Conservation (phyloP, 345 rosid genomes). For the Rhizophora apiculata region DNA sequence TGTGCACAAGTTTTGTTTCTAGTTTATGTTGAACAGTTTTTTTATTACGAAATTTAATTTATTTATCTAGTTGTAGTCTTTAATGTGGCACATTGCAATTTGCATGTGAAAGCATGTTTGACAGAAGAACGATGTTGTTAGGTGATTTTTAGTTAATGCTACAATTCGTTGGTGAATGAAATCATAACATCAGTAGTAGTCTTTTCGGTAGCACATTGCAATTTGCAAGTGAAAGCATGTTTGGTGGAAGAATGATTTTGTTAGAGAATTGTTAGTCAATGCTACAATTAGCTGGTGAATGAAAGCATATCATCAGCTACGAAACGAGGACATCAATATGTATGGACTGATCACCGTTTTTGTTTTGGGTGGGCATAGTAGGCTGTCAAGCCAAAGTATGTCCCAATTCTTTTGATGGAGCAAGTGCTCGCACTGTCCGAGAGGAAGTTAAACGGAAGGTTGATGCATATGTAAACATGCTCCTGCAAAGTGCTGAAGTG, state of each 20-base stretch:
- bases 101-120: background rate
- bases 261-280: background rate
- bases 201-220: too few relatives aligned
- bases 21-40: too few relatives aligned
- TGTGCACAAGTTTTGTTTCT: too few relatives aligned
- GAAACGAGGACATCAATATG: too few relatives aligned
- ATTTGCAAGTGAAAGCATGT: too few relatives aligned
- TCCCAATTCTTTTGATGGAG: conserved; percentile 29
- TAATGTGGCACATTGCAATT: too few relatives aligned
- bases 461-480: conserved; percentile 39
- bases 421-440: conserved; percentile 41
- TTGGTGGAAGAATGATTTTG: background rate
- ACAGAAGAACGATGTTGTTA: background rate
- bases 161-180: background rate
- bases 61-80: background rate
- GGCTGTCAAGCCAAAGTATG: conserved; percentile 43
- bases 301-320: background rate
- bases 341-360: background rate
- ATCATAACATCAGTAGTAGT: background rate
- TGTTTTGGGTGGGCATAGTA: conserved; percentile 37
- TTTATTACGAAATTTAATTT: too few relatives aligned
- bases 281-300: background rate
- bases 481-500: conserved; percentile 38
- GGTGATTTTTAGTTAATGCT: background rate
- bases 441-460: conserved; percentile 47